These are phyloP conservation scores for Nicotiana obtusifolia DNA, from an alignment of 257 asterid species.

Conservation along the genomic window DNA sequence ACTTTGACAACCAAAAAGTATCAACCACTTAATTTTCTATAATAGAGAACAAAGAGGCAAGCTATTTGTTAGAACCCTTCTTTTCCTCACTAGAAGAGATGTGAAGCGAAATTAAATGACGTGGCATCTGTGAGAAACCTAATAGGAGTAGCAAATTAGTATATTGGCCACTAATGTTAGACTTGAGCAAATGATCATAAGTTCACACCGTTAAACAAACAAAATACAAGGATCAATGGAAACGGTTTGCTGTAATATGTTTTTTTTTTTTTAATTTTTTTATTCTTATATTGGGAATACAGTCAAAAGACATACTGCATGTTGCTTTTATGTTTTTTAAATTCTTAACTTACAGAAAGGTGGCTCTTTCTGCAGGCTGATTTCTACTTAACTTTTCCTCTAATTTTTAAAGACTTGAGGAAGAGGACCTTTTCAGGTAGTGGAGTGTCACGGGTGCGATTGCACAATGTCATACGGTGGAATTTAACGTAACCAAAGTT, in stretches of 20 bases:
- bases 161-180: no score
- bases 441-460: slow-evolving; percentile 11
- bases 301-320: not conserved
- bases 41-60: no score
- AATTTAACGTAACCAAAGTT: not conserved
- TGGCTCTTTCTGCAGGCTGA: not conserved
- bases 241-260: no score
- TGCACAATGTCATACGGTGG: not conserved
- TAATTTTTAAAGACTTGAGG: not conserved
- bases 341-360: not conserved
- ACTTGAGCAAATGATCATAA: no score
- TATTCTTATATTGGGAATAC: not conserved
- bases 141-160: no score
- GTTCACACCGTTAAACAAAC: not conserved
- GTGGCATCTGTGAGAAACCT: no score
- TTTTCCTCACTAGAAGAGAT: no score
- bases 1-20: no score
- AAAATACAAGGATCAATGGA: not conserved
- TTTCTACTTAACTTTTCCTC: not conserved
- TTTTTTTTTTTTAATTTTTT: no score
- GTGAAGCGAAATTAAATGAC: no score
- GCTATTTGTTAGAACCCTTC: no score
- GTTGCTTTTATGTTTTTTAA: not conserved
- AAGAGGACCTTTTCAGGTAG: not conserved
- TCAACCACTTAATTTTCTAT: no score